Evolutionary conservation across 129 eudicot species (phyloP).

Genomic region (Pseudognaphalium luteoalbum): DNA sequence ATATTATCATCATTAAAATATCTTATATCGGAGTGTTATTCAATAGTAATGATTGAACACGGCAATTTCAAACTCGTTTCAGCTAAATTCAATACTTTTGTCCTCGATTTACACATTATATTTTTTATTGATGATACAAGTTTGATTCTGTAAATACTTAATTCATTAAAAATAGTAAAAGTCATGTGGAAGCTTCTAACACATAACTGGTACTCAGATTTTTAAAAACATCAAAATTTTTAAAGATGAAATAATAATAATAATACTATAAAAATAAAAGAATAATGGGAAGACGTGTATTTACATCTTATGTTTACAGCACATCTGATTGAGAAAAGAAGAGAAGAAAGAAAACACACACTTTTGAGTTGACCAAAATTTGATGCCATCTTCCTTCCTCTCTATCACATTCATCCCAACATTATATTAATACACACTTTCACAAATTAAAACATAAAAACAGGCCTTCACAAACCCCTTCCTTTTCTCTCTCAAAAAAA

Average conservation of each 20-base stretch:
- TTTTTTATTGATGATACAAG: background rate
- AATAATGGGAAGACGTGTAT: constrained; percentile 31
- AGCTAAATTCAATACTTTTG: no score
- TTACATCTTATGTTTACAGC: constrained; percentile 41
- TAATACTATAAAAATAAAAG: background rate
- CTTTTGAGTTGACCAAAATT: constrained; percentile 32
- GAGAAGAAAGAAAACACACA: background rate
- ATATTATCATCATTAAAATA: no score
- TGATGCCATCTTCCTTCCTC: background rate
- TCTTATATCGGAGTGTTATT: no score
- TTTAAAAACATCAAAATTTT: background rate
- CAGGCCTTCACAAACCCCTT: background rate
- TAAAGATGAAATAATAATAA: background rate
- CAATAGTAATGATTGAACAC: no score
- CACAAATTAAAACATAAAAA: constrained; percentile 4
- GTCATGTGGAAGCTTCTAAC: constrained; percentile 1
- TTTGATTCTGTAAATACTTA: background rate
- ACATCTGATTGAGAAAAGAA: constrained; percentile 26
- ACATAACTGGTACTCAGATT: background rate
- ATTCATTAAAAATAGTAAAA: background rate
- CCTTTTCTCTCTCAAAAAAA: constrained; percentile 19
- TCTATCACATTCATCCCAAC: constrained; percentile 25
- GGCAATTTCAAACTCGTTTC: no score
- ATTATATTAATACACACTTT: constrained; percentile 27
- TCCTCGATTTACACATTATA: no score